Evolutionary conservation across 2,329 filamentous ascomycete genomes (phyloP).

Genomic region (Colletotrichum kahawae): DNA sequence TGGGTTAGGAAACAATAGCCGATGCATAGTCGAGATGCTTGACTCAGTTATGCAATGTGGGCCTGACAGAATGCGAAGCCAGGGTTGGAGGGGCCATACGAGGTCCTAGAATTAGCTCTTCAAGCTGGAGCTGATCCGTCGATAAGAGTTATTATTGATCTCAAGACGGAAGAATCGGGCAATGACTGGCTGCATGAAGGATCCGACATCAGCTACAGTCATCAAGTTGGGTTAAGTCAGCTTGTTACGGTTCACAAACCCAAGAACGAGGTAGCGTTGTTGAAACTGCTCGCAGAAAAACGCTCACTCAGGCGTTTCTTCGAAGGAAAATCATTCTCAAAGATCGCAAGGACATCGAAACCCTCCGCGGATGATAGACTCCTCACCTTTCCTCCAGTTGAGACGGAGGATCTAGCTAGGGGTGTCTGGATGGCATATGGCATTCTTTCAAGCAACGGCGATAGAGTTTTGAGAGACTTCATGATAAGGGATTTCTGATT

Average conservation of each 20-base stretch:
- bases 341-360: neutral
- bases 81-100: neutral
- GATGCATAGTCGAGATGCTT: too few relatives aligned
- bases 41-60: too few relatives aligned
- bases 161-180: neutral
- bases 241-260: rapidly evolving
- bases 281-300: neutral
- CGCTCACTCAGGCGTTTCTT: neutral
- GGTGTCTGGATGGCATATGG: neutral
- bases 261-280: neutral
- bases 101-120: neutral
- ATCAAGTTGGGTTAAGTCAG: rapidly evolving
- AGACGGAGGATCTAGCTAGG: neutral
- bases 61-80: too few relatives aligned
- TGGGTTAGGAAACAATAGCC: too few relatives aligned
- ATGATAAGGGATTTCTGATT: neutral
- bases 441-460: neutral
- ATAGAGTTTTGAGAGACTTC: neutral
- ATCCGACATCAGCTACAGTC: neutral
- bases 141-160: neutral
- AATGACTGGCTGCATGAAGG: rapidly evolving
- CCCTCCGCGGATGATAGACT: rapidly evolving
- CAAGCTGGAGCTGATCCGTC: neutral
- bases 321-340: neutral
- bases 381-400: neutral